A percentile compares a stretch with the other conserved stretches of the same genome.
Conservation (phyloP, 352 stramenopile genomes). For the Phytopythium sindhum region DNA sequence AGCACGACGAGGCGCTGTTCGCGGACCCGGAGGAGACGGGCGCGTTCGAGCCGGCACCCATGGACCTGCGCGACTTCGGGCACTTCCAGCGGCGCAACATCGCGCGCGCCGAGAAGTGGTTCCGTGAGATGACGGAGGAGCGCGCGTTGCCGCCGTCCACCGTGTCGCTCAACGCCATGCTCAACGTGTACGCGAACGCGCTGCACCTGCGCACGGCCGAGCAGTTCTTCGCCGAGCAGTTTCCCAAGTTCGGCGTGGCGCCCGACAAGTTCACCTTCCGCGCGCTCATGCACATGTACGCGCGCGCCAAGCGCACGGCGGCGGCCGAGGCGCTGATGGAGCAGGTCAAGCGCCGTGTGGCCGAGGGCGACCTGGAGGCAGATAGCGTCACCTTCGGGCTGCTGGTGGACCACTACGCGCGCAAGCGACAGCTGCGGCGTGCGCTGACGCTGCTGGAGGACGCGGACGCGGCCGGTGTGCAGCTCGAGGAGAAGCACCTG, state of each 20-base stretch:
- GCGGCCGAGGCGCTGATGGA: slow-evolving; percentile 50
- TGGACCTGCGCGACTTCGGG: slow-evolving; percentile 66
- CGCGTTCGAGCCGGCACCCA: slow-evolving; percentile 46
- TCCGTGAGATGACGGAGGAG: slow-evolving; percentile 57
- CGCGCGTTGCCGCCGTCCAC: slow-evolving; percentile 31
- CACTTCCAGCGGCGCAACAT: slow-evolving; percentile 73
- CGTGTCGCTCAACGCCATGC: slow-evolving; percentile 76
- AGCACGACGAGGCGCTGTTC: slow-evolving; percentile 32
- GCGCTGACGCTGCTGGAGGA: slow-evolving; percentile 66
- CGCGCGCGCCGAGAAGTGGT: slow-evolving; percentile 52
- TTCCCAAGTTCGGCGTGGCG: slow-evolving; percentile 34
- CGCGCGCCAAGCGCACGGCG: slow-evolving; percentile 55
- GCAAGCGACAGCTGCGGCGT: slow-evolving; percentile 55
- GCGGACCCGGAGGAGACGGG: slow-evolving; percentile 31
- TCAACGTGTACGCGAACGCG: slow-evolving; percentile 76
- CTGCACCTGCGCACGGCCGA: slow-evolving; percentile 54
- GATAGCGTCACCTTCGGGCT: slow-evolving; percentile 62
- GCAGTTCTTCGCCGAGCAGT: slow-evolving; percentile 45
- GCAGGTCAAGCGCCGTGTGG: slow-evolving; percentile 35
- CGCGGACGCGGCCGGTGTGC: slow-evolving; percentile 43
- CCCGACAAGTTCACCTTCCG: slow-evolving; percentile 70
- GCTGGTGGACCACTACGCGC: slow-evolving; percentile 75
- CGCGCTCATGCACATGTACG: slow-evolving; percentile 81
- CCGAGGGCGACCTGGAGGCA: slow-evolving; percentile 43
- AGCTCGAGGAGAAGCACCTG: slow-evolving; percentile 58